Conservation (phyloP, 2,329 filamentous ascomycete genomes). For the Xylaria sp. region DNA sequence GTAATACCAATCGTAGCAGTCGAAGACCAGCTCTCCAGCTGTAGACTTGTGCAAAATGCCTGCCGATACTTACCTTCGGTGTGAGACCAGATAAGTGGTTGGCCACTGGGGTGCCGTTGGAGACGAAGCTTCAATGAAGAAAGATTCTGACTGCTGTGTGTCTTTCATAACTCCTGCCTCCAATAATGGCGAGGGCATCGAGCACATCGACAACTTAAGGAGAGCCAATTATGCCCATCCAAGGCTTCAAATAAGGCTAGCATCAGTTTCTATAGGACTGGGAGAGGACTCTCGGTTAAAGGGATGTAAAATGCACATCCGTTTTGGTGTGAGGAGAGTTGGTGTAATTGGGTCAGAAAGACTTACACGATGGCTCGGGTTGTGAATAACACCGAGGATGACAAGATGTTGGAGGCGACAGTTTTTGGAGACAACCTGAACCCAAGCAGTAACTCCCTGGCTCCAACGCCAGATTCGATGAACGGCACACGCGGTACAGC, state of each 20-base stretch:
- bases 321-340: constrained; percentile 18
- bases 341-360: constrained; percentile 23
- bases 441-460: neutral
- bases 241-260: constrained; percentile 30
- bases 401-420: constrained; percentile 23
- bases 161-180: constrained; percentile 2
- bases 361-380: constrained; percentile 19
- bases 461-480: neutral
- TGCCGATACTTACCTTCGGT: constrained; percentile 33
- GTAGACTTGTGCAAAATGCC: constrained; percentile 22
- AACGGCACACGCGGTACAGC: neutral
- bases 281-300: constrained; percentile 4
- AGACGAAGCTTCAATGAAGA: constrained; percentile 1
- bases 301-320: constrained; percentile 13
- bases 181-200: constrained; percentile 20
- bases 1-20: constrained; percentile 6
- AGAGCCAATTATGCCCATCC: constrained; percentile 22
- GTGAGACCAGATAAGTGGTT: constrained; percentile 19
- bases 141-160: constrained; percentile 1
- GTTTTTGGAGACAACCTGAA: neutral
- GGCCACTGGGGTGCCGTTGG: constrained; percentile 10
- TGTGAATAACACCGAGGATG: constrained; percentile 15
- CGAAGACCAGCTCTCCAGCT: constrained; percentile 20
- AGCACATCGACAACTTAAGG: constrained; percentile 4
- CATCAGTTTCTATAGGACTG: constrained; percentile 29